These are phyloP conservation scores for Acanthamoeba castellanii DNA, from an alignment of 208 protist genomes.

Conservation along the genomic window DNA sequence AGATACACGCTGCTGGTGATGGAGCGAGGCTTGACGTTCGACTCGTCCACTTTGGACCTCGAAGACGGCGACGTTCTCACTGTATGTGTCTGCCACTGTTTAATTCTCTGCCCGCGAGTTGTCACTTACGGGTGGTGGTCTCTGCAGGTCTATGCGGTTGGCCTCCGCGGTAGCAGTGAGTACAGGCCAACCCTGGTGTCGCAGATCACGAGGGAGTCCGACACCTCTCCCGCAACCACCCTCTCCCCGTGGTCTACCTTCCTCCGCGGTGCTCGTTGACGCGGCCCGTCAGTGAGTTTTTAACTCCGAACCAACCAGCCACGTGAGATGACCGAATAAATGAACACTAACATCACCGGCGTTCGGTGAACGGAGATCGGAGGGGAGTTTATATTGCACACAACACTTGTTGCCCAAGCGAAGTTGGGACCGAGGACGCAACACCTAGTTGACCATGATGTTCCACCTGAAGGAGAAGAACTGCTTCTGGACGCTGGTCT, in stretches of 20 bases:
- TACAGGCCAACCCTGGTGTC: neutral
- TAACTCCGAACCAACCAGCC: too few relatives aligned
- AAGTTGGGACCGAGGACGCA: too few relatives aligned
- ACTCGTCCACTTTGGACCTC: neutral
- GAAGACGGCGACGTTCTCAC: constrained; percentile 44
- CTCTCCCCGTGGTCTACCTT: too few relatives aligned
- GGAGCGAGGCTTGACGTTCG: constrained; percentile 15
- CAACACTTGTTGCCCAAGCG: too few relatives aligned
- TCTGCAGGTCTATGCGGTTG: neutral
- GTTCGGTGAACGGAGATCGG: too few relatives aligned
- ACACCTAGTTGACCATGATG: neutral
- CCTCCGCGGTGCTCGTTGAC: too few relatives aligned
- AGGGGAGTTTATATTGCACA: too few relatives aligned
- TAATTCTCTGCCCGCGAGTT: neutral
- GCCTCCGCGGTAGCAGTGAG: neutral
- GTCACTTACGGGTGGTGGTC: neutral
- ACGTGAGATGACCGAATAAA: too few relatives aligned
- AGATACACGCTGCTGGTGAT: constrained; percentile 16
- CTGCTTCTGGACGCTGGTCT: constrained; percentile 1
- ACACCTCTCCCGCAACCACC: too few relatives aligned
- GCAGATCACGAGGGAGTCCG: neutral
- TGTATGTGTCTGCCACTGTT: neutral
- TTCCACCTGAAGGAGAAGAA: constrained; percentile 17
- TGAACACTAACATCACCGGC: too few relatives aligned
- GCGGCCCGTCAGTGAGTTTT: too few relatives aligned